A percentile compares a stretch with the other conserved stretches of the same genome.
Evolutionary conservation across 2,329 filamentous ascomycete genomes (phyloP).

Genomic region (Hypoxylon sp.): DNA sequence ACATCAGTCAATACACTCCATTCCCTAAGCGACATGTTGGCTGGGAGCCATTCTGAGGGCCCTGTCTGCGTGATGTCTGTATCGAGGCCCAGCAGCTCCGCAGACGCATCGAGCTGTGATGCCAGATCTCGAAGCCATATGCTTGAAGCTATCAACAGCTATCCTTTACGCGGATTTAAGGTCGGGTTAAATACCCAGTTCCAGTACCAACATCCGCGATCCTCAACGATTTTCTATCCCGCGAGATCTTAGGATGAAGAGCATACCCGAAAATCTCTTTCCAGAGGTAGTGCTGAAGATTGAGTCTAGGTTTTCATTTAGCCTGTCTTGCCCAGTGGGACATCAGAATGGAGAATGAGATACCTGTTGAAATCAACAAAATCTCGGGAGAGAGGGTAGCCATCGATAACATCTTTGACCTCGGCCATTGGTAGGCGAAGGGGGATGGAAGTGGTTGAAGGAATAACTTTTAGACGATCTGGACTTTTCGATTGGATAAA

Average conservation of each 20-base stretch:
- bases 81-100: constrained; percentile 1
- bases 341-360: no score
- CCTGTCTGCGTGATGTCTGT: not conserved
- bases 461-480: not conserved
- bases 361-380: constrained; percentile 12
- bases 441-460: not conserved
- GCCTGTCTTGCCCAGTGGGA: no score
- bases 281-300: constrained; percentile 45
- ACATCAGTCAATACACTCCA: constrained; percentile 3
- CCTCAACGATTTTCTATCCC: constrained; percentile 23
- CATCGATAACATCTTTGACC: not conserved
- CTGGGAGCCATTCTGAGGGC: not conserved
- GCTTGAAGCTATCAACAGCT: not conserved
- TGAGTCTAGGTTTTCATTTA: constrained; percentile 32
- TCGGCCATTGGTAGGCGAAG: not conserved
- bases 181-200: constrained; percentile 40
- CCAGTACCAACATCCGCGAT: constrained; percentile 51
- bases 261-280: constrained; percentile 44
- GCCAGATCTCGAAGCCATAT: not conserved
- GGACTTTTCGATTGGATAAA: not conserved
- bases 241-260: constrained; percentile 46
- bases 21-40: not conserved
- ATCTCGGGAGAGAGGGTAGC: not conserved
- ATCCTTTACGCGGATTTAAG: not conserved
- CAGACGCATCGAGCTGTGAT: constrained; percentile 1